phyloP scores from a whole-genome alignment of 2,329 filamentous ascomycete genomes.

The Fusarium sp. region DNA sequence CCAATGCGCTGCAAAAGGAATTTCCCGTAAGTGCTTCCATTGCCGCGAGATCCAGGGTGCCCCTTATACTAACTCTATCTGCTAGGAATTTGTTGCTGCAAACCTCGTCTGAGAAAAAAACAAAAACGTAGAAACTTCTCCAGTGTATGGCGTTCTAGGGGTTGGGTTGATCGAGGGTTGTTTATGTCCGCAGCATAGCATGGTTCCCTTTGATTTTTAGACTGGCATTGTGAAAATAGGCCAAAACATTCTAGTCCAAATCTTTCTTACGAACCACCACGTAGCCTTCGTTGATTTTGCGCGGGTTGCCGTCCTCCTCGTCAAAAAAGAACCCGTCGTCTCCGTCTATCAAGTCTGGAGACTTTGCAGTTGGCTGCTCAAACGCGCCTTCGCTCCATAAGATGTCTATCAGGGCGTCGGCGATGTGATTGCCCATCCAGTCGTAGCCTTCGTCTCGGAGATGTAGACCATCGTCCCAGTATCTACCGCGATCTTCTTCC shows the following conservation, averaged over 20 bases:
- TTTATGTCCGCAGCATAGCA: slow-evolving; percentile 40
- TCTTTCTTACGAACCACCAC: slow-evolving; percentile 67
- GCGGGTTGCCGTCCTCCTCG: slow-evolving; percentile 64
- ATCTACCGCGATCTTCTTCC: slow-evolving; percentile 59
- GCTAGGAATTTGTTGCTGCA: slow-evolving; percentile 68
- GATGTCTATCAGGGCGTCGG: slow-evolving; percentile 64
- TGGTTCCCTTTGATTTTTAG: slow-evolving; percentile 36
- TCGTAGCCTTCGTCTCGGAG: slow-evolving; percentile 71
- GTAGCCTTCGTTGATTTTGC: slow-evolving; percentile 64
- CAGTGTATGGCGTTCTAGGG: slow-evolving; percentile 44
- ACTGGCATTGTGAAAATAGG: slow-evolving; percentile 26
- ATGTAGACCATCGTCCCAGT: slow-evolving; percentile 74
- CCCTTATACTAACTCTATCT: slow-evolving; percentile 23
- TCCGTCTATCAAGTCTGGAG: background rate
- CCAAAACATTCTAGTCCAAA: slow-evolving; percentile 57
- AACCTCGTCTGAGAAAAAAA: slow-evolving; percentile 58
- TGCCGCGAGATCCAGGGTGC: background rate
- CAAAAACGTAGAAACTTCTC: slow-evolving; percentile 34
- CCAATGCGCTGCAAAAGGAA: slow-evolving; percentile 82
- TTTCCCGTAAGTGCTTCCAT: slow-evolving; percentile 71
- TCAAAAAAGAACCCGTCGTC: slow-evolving; percentile 55
- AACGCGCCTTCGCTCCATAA: slow-evolving; percentile 53
- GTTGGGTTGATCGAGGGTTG: slow-evolving; percentile 33
- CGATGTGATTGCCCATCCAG: slow-evolving; percentile 71
- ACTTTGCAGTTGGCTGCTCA: slow-evolving; percentile 23